These are phyloP conservation scores for Parastagonospora avenae DNA, from an alignment of 2,329 filamentous ascomycete species.

Conservation along the genomic window DNA sequence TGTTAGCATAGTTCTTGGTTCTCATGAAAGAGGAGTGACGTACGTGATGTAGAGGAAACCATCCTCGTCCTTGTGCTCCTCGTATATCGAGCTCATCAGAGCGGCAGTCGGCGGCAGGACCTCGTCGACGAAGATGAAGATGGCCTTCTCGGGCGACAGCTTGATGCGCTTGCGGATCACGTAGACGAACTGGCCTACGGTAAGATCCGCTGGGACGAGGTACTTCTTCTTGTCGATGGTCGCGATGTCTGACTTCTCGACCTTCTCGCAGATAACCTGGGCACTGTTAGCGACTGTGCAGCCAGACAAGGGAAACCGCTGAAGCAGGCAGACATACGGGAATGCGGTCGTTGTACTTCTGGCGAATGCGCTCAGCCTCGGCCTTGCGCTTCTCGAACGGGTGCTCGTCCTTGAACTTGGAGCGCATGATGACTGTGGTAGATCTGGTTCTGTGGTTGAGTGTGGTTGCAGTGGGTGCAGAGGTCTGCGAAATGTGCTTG, in stretches of 20 bases:
- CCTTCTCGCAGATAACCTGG: constrained; percentile 99
- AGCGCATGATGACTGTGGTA: constrained; percentile 70
- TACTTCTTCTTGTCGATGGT: constrained; percentile 99
- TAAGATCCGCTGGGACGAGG: constrained; percentile 94
- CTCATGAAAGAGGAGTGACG: constrained; percentile 34
- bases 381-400: constrained; percentile 99
- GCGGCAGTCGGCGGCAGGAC: constrained; percentile 95
- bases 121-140: constrained; percentile 99
- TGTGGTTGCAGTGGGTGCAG: constrained; percentile 10
- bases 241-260: constrained; percentile 98
- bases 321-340: constrained; percentile 69
- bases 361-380: constrained; percentile 97
- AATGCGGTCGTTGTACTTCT: constrained; percentile 98
- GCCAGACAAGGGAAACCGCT: neutral
- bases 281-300: constrained; percentile 26
- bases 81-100: constrained; percentile 99
- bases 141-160: constrained; percentile 98
- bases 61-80: constrained; percentile 91
- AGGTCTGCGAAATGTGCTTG: constrained; percentile 8
- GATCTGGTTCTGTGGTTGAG: constrained; percentile 12
- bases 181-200: constrained; percentile 99
- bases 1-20: constrained; percentile 26
- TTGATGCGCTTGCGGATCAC: constrained; percentile 99
- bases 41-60: constrained; percentile 98
- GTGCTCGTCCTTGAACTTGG: constrained; percentile 99